Evolutionary conservation across 768 basidiomycete species (phyloP).

Genomic region (Lanmaoa rubissima): DNA sequence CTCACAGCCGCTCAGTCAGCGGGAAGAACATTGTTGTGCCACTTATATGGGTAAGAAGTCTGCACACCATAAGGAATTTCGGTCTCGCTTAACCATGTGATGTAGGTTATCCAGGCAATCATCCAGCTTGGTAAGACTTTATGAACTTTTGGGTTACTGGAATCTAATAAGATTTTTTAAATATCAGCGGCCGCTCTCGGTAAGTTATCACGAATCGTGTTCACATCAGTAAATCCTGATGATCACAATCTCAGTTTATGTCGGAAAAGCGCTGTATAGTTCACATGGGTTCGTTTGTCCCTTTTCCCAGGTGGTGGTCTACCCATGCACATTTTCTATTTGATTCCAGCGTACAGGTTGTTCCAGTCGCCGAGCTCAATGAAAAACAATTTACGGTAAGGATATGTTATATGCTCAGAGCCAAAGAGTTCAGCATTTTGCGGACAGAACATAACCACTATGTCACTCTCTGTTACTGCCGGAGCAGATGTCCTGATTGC

Average conservation of each 20-base stretch:
- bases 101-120: background rate
- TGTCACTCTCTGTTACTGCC: background rate
- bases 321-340: background rate
- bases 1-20: background rate
- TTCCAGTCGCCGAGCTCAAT: background rate
- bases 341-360: background rate
- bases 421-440: background rate
- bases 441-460: background rate
- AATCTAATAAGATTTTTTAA: background rate
- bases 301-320: background rate
- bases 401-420: too few relatives aligned
- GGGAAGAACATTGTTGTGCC: background rate
- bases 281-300: background rate
- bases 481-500: constrained; percentile 8
- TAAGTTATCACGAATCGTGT: background rate
- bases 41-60: constrained; percentile 2
- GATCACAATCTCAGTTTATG: background rate
- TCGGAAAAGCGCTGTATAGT: background rate
- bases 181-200: background rate
- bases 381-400: background rate
- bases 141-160: too few relatives aligned
- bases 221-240: background rate
- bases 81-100: background rate
- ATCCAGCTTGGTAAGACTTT: constrained; percentile 4
- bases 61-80: too few relatives aligned